A percentile compares a stretch with the other conserved stretches of the same genome.
phyloP scores from a whole-genome alignment of 345 rosid species.

The Carallia pectinifolia region DNA sequence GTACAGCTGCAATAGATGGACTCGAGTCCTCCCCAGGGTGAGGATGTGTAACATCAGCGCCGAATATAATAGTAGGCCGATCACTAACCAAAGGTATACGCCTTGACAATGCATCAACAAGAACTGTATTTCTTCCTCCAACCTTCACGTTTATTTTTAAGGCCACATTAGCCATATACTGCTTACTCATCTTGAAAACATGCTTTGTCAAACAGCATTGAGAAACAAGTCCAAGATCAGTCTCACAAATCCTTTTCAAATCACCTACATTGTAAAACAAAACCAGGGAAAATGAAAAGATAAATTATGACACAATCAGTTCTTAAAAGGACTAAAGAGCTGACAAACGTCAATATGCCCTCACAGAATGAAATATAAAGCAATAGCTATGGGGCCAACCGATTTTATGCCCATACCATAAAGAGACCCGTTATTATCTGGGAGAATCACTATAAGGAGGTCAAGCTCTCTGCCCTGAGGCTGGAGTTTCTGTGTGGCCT shows the following conservation, averaged over 20 bases:
- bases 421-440: constrained; percentile 95
- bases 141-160: constrained; percentile 97
- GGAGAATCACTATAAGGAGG: constrained; percentile 89
- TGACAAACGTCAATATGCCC: background rate
- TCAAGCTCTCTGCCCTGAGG: constrained; percentile 78
- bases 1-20: constrained; percentile 99
- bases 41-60: constrained; percentile 99
- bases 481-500: constrained; percentile 65
- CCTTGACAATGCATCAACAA: constrained; percentile 88
- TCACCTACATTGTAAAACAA: constrained; percentile 58
- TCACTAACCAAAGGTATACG: constrained; percentile 96
- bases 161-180: constrained; percentile 91
- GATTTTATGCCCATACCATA: constrained; percentile 54
- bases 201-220: constrained; percentile 95
- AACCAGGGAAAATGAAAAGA: background rate
- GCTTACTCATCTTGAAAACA: constrained; percentile 83
- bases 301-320: background rate
- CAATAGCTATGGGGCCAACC: background rate
- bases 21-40: constrained; percentile 99
- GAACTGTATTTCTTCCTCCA: constrained; percentile 97
- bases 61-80: constrained; percentile 90
- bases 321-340: background rate
- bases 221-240: constrained; percentile 93
- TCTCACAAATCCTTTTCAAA: constrained; percentile 93
- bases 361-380: background rate